Conservation (phyloP, 2,329 filamentous ascomycete genomes). For the Penicillium freii region DNA sequence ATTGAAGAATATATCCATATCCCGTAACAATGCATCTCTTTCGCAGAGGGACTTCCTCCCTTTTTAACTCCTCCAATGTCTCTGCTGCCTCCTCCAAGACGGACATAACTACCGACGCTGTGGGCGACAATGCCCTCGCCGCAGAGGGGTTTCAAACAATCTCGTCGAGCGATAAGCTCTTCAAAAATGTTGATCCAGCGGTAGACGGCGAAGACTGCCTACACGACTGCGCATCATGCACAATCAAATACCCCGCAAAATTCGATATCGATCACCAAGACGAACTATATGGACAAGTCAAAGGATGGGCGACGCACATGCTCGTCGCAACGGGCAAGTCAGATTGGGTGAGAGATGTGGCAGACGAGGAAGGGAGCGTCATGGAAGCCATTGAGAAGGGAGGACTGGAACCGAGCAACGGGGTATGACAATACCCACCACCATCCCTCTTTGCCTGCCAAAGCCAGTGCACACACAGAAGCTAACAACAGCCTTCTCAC, state of each 20-base stretch:
- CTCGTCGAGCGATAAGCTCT: slow-evolving; percentile 57
- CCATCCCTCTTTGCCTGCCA: not conserved
- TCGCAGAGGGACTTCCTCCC: slow-evolving; percentile 32
- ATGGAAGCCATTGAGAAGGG: slow-evolving; percentile 69
- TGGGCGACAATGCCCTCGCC: slow-evolving; percentile 21
- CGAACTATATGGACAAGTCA: slow-evolving; percentile 77
- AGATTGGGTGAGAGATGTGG: slow-evolving; percentile 89
- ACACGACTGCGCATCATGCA: slow-evolving; percentile 81
- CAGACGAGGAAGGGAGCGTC: slow-evolving; percentile 80
- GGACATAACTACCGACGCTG: slow-evolving; percentile 21
- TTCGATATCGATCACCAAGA: slow-evolving; percentile 72
- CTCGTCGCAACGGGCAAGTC: slow-evolving; percentile 93
- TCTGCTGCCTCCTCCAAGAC: slow-evolving; percentile 24
- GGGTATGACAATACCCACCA: slow-evolving; percentile 32
- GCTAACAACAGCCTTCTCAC: slow-evolving; percentile 6
- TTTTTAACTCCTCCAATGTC: slow-evolving; percentile 34
- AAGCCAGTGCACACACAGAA: not conserved
- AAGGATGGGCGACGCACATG: slow-evolving; percentile 84
- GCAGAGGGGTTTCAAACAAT: slow-evolving; percentile 49
- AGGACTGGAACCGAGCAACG: slow-evolving; percentile 42
- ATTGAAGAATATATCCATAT: not conserved
- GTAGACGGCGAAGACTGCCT: slow-evolving; percentile 86
- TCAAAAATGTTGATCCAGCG: slow-evolving; percentile 69
- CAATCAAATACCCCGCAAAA: slow-evolving; percentile 72
- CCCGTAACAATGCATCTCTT: slow-evolving; percentile 35